Evolutionary conservation across 2,329 filamentous ascomycete genomes (phyloP), one percentile per base, ranked within the genome.

Genomic region (Verticillium zaregamsianum): DNA sequence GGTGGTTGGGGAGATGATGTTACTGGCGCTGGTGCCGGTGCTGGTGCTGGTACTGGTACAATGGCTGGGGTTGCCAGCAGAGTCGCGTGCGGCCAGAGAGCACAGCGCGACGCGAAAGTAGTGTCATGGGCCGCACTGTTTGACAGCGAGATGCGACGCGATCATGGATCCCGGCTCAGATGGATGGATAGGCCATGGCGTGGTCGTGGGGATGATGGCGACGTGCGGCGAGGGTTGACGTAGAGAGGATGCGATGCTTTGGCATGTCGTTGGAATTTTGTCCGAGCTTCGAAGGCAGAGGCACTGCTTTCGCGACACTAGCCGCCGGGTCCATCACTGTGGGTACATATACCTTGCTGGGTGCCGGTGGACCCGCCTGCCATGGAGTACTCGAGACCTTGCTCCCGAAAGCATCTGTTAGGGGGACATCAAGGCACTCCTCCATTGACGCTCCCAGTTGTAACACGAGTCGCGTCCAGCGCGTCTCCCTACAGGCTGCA

Each of bases 71-170:
- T 69, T 67, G 71, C 67, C 67, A 69, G 68, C 69, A 64, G 67
- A 68, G 79, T 81, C 80, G 82, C 81, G 79, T 77, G 77, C 78
- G 73, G 73, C 74, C 70, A 69, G 72, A 65, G 66, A 73, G 78
- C 78, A 76, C 77, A 74, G 78, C 78, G 77, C 78, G 72, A 73
- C 72, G 76, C 72, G 73, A 69, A 72, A 73, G 70, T 67, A 62
- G 70, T 63, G 72, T 76, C 77, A 80, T 80, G 76, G 73, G 76
- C 72, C 71, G 73, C 76, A 79, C 77, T 66, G 72, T 78, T 72
- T 66, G 69, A 71, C 69, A 69, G 71, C 64, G 62, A 59, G 62
- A 62, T 61, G 63, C 64, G 66, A 77, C 73, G 80, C 79, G 80
- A 82, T 81, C 74, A 69, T 66, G 28, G 64, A 68, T 69, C 63